These are phyloP conservation scores for Boletellus ananas DNA, from an alignment of 768 basidiomycete species.

Conservation along the genomic window DNA sequence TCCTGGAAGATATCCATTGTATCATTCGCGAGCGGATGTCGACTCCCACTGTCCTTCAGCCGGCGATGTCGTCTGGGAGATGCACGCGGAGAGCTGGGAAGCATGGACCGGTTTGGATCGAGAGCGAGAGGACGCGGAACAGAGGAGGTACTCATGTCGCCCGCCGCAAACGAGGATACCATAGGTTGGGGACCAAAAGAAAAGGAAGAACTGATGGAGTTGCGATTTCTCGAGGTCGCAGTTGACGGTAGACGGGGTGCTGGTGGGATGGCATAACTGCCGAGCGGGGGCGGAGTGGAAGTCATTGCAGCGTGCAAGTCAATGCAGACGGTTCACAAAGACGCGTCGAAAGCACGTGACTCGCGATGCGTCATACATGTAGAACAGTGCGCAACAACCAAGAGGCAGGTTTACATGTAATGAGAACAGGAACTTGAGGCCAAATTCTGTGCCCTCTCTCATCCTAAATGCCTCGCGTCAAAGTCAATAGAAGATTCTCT, in stretches of 20 bases:
- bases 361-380: not conserved
- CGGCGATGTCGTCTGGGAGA: conserved; percentile 58
- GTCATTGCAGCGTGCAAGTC: conserved; percentile 21
- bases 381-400: too few species aligned
- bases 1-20: conserved; percentile 73
- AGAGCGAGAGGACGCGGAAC: conserved; percentile 54
- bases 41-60: conserved; percentile 49
- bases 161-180: conserved; percentile 65
- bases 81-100: conserved; percentile 69
- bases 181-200: conserved; percentile 79
- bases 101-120: conserved; percentile 78
- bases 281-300: conserved; percentile 49
- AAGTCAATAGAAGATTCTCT: conserved; percentile 62
- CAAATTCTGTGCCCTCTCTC: conserved; percentile 8
- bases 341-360: conserved; percentile 22
- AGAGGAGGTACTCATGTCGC: conserved; percentile 58
- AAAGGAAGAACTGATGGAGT: conserved; percentile 76
- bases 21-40: conserved; percentile 76
- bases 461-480: conserved; percentile 64
- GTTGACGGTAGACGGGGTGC: conserved; percentile 54
- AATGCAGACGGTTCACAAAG: not conserved
- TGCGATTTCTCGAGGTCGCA: conserved; percentile 53
- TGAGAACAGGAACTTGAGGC: not conserved
- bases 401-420: not conserved
- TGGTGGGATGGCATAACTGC: conserved; percentile 40